Base-by-base conservation (phyloP, 805 yeast genomes). In the Sungouiella blattae region DNA sequence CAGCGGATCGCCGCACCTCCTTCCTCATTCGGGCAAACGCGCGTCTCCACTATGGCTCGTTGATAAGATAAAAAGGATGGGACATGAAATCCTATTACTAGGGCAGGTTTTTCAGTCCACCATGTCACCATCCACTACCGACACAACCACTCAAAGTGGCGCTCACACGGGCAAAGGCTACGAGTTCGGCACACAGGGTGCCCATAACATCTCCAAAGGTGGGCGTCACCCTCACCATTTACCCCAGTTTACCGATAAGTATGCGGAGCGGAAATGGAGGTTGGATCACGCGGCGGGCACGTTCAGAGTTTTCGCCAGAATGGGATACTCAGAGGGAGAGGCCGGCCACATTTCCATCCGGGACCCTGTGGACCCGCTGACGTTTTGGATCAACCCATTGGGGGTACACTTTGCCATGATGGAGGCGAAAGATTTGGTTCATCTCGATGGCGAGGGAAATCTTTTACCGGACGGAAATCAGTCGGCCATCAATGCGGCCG, bases 301-400 rank as follows among this genome's bases (percentile, higher is more conserved):
- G 8, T 41, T 41, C 18, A 30, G 42, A 1, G 42, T 41, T 6
- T 41, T 41, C 22, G 41, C 42, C 11, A 23, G 45, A 3, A 27
- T 26, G 26, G 42, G 45, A 5, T 41, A 26, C 30, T 28, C 35
- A 14, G 42, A 41, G 31, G 42, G 44, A 4, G 33, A 31, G 25
- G 41, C 44, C 3, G 44, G 44, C 11, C 44, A 41, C 21, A 37
- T 41, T 12, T 35, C 42, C 7, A 6, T 41, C n/a, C 18, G 42
- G 4, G 45, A 41, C 26, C 45, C 45, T 2, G 45, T 38, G 9
- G 45, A 41, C 24, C 42, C 45, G 1, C 22, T 26, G 12, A 41
- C 45, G 11, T 38, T 41, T 14, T 41, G 34, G 27, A 41, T 41
- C 32, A 41, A 41, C 18, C 45, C 45, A 1, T 25, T 41, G 22